Conservation (phyloP, 2,329 filamentous ascomycete species). For the Talaromyces pinophilus region DNA sequence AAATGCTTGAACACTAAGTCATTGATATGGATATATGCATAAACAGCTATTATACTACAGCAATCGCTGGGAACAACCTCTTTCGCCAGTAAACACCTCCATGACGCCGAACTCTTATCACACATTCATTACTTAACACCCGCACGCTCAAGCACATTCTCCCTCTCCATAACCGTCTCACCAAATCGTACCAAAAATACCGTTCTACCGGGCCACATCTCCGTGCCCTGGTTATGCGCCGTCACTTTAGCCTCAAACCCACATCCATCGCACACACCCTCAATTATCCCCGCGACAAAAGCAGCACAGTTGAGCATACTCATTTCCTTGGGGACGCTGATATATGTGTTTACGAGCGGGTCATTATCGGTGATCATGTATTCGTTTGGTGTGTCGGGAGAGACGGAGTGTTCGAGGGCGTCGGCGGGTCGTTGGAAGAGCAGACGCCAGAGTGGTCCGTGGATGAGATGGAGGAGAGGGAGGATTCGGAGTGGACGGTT, state of each 20-base stretch:
- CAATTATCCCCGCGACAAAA: constrained; percentile 90
- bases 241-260: constrained; percentile 87
- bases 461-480: constrained; percentile 90
- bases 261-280: constrained; percentile 91
- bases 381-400: constrained; percentile 81
- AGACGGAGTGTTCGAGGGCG: constrained; percentile 83
- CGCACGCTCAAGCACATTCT: constrained; percentile 72
- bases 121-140: constrained; percentile 45
- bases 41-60: not conserved
- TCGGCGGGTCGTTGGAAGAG: constrained; percentile 90
- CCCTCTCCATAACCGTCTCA: constrained; percentile 85
- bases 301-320: constrained; percentile 94
- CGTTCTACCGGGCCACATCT: constrained; percentile 95
- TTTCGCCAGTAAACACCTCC: not conserved
- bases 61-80: not conserved
- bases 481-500: constrained; percentile 85
- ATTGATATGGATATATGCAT: not conserved
- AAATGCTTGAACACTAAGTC: not conserved
- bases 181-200: constrained; percentile 95
- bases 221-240: constrained; percentile 73
- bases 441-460: constrained; percentile 86
- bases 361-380: constrained; percentile 99
- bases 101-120: not conserved
- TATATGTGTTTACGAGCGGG: constrained; percentile 90
- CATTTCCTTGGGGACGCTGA: constrained; percentile 93